These are phyloP conservation scores for Venturia oleaginea DNA, from an alignment of 2,329 filamentous ascomycete genomes.

Conservation along the genomic window DNA sequence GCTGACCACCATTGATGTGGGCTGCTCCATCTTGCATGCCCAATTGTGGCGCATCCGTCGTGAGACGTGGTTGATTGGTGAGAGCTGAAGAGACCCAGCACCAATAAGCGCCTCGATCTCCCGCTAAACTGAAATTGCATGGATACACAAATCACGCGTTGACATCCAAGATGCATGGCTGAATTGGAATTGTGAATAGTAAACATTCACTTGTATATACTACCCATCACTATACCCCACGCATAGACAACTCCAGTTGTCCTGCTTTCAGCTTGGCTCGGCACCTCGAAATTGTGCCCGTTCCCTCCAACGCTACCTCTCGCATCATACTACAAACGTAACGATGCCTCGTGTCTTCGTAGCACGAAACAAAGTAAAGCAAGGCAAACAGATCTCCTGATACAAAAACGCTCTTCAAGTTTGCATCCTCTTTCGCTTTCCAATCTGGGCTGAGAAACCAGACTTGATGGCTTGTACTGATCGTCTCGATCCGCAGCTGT, in stretches of 20 bases:
- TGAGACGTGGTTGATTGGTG: background rate
- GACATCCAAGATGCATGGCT: background rate
- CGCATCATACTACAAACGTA: background rate
- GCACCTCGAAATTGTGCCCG: background rate
- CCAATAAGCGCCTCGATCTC: background rate
- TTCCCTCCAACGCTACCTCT: background rate
- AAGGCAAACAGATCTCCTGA: background rate
- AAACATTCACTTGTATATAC: background rate
- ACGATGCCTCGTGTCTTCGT: background rate
- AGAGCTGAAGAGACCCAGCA: background rate
- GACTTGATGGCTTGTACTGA: slow-evolving; percentile 98
- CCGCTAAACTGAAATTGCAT: background rate
- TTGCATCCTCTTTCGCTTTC: slow-evolving; percentile 12
- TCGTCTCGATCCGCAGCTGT: slow-evolving; percentile 57
- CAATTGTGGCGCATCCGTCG: background rate
- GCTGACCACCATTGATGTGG: background rate
- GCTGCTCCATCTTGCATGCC: background rate
- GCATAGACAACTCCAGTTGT: background rate
- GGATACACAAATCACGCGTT: background rate
- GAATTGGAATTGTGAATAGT: background rate
- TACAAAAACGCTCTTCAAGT: background rate
- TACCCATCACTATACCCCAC: background rate
- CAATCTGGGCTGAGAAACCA: slow-evolving; percentile 87
- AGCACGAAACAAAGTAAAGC: background rate
- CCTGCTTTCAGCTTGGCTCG: background rate